These are phyloP conservation scores for Pleurotus pulmonarius DNA, from an alignment of 768 basidiomycete species.

Conservation along the genomic window DNA sequence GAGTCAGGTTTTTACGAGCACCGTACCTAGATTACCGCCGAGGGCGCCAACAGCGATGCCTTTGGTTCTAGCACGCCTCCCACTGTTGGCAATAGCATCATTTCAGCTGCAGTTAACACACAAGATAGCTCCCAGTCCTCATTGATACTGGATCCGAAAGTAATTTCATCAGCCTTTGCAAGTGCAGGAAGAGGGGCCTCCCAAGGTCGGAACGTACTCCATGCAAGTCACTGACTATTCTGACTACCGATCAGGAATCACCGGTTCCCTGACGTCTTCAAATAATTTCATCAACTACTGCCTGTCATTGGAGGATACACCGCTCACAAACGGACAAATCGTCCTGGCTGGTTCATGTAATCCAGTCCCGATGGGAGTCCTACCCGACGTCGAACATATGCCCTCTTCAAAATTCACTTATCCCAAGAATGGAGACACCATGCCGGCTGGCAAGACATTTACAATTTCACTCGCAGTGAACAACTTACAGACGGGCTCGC, in stretches of 20 bases:
- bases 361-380: conserved; percentile 51
- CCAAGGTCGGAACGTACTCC: too few species aligned
- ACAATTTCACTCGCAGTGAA: conserved; percentile 44
- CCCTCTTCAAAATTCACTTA: conserved; percentile 45
- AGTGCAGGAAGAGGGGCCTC: neutral
- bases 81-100: neutral
- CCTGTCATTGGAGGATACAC: conserved; percentile 34
- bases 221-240: too few species aligned
- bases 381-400: conserved; percentile 43
- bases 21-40: conserved; percentile 25
- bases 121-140: neutral
- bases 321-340: conserved; percentile 53
- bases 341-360: conserved; percentile 55
- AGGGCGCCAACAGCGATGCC: neutral
- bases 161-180: neutral
- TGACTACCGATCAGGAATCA: conserved; percentile 30
- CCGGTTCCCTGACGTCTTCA: conserved; percentile 48
- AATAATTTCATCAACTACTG: conserved; percentile 68
- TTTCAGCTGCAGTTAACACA: neutral
- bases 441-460: conserved; percentile 44
- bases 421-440: conserved; percentile 40
- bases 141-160: neutral
- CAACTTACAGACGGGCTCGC: conserved; percentile 35
- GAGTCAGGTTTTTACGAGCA: too few species aligned
- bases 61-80: neutral